These are phyloP conservation scores for Iris macrosiphon DNA, from an alignment of 106 monocot genomes.

Conservation along the genomic window DNA sequence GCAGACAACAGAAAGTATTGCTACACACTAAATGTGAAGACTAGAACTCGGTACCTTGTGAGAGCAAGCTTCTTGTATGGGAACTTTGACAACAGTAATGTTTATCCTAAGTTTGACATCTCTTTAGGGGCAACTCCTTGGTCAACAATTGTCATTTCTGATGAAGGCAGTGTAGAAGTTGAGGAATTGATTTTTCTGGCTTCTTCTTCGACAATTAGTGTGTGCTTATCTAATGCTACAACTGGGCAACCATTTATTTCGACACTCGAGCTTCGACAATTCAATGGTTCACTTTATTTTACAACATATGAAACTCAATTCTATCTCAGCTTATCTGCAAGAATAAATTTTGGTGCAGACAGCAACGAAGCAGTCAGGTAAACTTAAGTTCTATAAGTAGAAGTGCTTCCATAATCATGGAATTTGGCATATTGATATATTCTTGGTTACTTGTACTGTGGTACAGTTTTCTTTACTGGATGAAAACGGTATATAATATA, in stretches of 20 bases:
- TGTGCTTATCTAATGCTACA: conserved; percentile 85
- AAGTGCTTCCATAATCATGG: background rate
- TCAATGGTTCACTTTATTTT: conserved; percentile 85
- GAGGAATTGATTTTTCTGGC: conserved; percentile 70
- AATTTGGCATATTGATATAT: background rate
- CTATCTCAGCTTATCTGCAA: conserved; percentile 75
- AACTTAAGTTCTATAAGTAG: background rate
- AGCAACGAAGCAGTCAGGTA: conserved; percentile 82
- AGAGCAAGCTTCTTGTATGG: conserved; percentile 92
- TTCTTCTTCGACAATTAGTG: conserved; percentile 51
- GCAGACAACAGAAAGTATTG: conserved; percentile 82
- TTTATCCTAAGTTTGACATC: conserved; percentile 82
- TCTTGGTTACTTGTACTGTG: background rate
- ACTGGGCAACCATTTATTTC: conserved; percentile 94
- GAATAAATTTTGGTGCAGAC: conserved; percentile 96
- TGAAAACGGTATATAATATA: background rate
- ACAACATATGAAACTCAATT: conserved; percentile 69
- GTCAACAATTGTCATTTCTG: conserved; percentile 83
- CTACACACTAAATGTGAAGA: conserved; percentile 59
- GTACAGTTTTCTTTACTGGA: background rate
- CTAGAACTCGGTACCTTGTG: conserved; percentile 77
- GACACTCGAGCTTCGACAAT: conserved; percentile 91
- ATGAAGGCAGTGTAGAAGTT: conserved; percentile 53
- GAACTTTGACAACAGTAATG: conserved; percentile 74
- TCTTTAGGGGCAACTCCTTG: conserved; percentile 80